Percentiles rank a stretch among this genome's conserved stretches.
Conservation (phyloP, 2,329 filamentous ascomycete species). For the Neurospora crassa region DNA sequence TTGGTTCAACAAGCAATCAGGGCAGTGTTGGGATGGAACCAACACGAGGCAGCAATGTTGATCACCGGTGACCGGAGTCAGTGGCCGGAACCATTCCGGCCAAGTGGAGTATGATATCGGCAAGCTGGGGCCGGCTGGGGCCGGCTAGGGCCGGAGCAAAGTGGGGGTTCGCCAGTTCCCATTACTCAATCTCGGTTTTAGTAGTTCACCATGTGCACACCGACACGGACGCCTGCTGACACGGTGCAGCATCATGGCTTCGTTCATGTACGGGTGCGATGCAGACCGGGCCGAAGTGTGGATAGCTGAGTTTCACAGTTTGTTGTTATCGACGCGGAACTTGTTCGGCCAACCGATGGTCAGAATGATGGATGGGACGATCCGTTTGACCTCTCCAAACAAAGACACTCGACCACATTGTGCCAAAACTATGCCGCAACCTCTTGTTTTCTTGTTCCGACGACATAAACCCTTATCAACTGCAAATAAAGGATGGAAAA, state of each 20-base stretch:
- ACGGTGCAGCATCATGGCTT: not conserved
- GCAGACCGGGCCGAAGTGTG: not conserved
- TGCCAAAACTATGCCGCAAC: not conserved
- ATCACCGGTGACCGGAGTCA: constrained; percentile 5
- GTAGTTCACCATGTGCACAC: not conserved
- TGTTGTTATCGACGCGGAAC: not conserved
- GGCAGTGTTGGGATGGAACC: not conserved
- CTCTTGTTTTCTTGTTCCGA: not conserved
- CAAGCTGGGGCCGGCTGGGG: constrained; percentile 15
- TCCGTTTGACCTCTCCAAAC: not conserved
- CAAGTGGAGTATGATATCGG: constrained; percentile 8
- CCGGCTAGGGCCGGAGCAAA: constrained; percentile 19
- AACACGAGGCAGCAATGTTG: not conserved
- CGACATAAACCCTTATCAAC: not conserved
- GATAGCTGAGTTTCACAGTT: not conserved
- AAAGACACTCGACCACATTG: not conserved
- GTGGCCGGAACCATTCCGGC: constrained; percentile 19
- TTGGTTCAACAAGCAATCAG: not conserved
- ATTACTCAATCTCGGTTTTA: constrained; percentile 9
- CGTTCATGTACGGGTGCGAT: not conserved
- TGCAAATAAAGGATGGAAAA: not conserved
- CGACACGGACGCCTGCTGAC: not conserved
- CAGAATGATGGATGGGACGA: not conserved
- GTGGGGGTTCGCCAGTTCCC: constrained; percentile 10
- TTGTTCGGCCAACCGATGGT: not conserved